Conservation (phyloP, 2,329 filamentous ascomycete species). For the Diaporthe destruens region DNA sequence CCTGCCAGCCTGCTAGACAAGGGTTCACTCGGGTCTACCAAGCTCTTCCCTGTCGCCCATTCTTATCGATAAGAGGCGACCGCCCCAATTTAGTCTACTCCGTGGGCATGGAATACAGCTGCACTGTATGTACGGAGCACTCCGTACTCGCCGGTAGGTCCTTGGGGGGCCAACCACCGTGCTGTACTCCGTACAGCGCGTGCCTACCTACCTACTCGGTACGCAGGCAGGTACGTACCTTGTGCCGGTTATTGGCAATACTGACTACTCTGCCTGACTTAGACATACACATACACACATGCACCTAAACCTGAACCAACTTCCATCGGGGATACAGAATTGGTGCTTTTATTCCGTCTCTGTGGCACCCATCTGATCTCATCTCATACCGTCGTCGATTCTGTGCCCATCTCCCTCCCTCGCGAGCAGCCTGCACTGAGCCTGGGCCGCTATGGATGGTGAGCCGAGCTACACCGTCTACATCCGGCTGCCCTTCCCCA, state of each 20-base stretch:
- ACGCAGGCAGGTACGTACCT: too few relatives aligned
- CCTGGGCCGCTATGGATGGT: constrained; percentile 48
- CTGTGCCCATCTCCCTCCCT: not conserved
- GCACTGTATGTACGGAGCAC: too few relatives aligned
- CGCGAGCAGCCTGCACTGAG: constrained; percentile 1
- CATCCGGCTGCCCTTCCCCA: constrained; percentile 88
- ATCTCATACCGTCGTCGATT: not conserved
- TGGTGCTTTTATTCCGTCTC: not conserved
- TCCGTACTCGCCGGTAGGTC: not conserved
- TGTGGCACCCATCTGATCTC: constrained; percentile 12
- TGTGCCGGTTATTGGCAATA: constrained; percentile 19
- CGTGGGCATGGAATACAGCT: too few relatives aligned
- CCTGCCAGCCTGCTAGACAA: not conserved
- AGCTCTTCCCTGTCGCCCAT: constrained; percentile 29
- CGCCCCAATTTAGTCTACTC: not conserved
- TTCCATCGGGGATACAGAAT: constrained; percentile 16
- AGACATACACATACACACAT: not conserved
- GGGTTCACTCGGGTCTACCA: not conserved
- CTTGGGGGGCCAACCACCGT: not conserved
- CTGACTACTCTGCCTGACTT: constrained; percentile 27
- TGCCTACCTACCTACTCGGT: not conserved
- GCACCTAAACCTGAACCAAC: not conserved
- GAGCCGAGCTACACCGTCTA: constrained; percentile 80
- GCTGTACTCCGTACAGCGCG: not conserved
- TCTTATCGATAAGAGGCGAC: constrained; percentile 19